These are phyloP conservation scores for Urostyla sp. DNA, from an alignment of 73 alveolate species.

Conservation along the genomic window DNA sequence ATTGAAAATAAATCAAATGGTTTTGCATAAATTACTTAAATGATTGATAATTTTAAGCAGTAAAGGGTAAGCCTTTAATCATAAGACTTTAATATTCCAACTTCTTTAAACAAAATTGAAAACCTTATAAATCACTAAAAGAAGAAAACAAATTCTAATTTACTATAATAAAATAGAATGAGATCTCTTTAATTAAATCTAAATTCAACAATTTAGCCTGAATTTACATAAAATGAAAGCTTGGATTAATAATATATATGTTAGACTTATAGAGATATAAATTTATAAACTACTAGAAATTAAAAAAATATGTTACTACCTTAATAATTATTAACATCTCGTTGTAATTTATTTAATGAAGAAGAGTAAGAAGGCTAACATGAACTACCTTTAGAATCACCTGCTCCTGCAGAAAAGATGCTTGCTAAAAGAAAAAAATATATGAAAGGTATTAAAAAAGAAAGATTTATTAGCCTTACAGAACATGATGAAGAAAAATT, in stretches of 20 bases:
- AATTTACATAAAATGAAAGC: neutral
- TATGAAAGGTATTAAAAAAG: too few species aligned
- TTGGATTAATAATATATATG: conserved; percentile 15
- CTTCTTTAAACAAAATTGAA: too few species aligned
- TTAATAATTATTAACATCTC: neutral
- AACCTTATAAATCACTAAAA: neutral
- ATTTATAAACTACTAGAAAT: neutral
- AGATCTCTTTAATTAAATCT: neutral
- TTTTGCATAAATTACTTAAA: neutral
- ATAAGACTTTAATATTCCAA: neutral
- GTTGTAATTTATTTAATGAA: conserved; percentile 12
- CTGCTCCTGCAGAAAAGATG: conserved; percentile 11
- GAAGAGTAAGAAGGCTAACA: conserved; percentile 27
- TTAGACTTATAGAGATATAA: conserved; percentile 29
- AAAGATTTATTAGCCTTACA: too few species aligned
- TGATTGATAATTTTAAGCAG: conserved; percentile 34
- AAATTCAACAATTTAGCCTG: neutral
- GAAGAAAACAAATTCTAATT: neutral
- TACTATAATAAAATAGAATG: neutral
- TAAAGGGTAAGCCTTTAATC: conserved; percentile 29
- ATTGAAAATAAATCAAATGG: neutral
- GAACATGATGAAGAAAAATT: conserved; percentile 26
- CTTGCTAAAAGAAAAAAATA: conserved; percentile 16
- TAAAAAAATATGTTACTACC: neutral
- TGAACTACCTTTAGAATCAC: conserved; percentile 37